Conservation (phyloP, 495 filamentous ascomycete genomes). For the Aspergillus wentii region DNA sequence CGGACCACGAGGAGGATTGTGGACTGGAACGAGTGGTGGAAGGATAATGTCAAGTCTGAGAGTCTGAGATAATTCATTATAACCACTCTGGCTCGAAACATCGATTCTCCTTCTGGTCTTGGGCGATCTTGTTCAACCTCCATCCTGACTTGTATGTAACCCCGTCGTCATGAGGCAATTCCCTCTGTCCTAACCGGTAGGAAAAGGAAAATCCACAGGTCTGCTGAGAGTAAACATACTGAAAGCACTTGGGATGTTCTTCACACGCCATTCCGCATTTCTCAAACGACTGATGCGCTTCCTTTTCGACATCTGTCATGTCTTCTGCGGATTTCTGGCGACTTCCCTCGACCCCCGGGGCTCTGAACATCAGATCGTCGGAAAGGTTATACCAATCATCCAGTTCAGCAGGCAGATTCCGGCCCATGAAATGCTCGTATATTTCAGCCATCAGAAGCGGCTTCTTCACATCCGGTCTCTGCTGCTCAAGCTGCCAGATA, state of each 20-base stretch:
- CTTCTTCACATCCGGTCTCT: slow-evolving; percentile 21
- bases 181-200: no score
- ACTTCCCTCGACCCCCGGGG: slow-evolving; percentile 16
- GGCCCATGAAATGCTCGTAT: slow-evolving; percentile 35
- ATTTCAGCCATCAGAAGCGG: slow-evolving; percentile 40
- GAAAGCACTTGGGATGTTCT: slow-evolving; percentile 20
- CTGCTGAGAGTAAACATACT: no score
- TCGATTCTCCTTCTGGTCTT: no score
- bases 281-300: slow-evolving; percentile 33
- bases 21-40: slow-evolving; percentile 64
- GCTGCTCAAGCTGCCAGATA: slow-evolving; percentile 50
- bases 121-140: no score
- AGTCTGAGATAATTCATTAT: no score
- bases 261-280: slow-evolving; percentile 39
- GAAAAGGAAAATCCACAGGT: no score
- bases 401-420: slow-evolving; percentile 22
- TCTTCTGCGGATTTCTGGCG: slow-evolving; percentile 23
- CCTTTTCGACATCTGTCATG: slow-evolving; percentile 26
- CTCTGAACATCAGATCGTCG: slow-evolving; percentile 34
- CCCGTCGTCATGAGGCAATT: no score
- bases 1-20: slow-evolving; percentile 50
- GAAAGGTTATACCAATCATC: slow-evolving; percentile 48
- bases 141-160: no score
- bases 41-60: no score
- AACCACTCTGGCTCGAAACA: no score